Percentiles rank a stretch among this genome's conserved stretches.
These are phyloP conservation scores for Aeminium ludgeri DNA, from an alignment of 495 filamentous ascomycete species.

Conservation along the genomic window DNA sequence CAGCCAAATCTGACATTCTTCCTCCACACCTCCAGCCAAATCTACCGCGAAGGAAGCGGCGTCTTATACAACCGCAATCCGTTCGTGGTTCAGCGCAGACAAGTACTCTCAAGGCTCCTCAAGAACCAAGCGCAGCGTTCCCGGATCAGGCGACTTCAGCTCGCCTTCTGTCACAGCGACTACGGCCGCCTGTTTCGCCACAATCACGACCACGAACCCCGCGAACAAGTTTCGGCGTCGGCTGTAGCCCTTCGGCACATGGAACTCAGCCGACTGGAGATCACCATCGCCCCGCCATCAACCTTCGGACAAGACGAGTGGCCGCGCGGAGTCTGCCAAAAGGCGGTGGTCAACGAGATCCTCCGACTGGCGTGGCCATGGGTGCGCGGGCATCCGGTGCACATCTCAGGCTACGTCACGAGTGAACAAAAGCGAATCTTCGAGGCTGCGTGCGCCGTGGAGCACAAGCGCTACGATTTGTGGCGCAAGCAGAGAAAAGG, in stretches of 20 bases:
- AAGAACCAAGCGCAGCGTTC: not conserved
- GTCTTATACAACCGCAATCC: not conserved
- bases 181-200: slow-evolving; percentile 11
- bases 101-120: not conserved
- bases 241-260: slow-evolving; percentile 3
- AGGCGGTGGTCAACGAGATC: slow-evolving; percentile 7
- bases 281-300: slow-evolving; percentile 4
- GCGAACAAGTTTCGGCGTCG: not conserved
- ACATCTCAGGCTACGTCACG: slow-evolving; percentile 10
- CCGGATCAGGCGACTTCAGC: slow-evolving; percentile 7
- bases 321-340: slow-evolving; percentile 9
- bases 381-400: slow-evolving; percentile 8
- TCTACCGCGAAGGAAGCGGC: slow-evolving; percentile 3
- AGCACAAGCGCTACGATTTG: not conserved
- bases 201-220: not conserved
- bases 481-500: slow-evolving; percentile 4
- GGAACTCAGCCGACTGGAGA: slow-evolving; percentile 5
- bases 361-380: slow-evolving; percentile 12
- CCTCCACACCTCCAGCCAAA: not conserved
- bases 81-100: slow-evolving; percentile 4
- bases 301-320: not conserved
- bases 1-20: not conserved
- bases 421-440: slow-evolving; percentile 5
- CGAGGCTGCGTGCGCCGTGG: not conserved
- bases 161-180: slow-evolving; percentile 7